A percentile compares a stretch with the other conserved stretches of the same genome.
Conservation (phyloP, 2,329 filamentous ascomycete species). For the Basipetospora chlamydospora region DNA sequence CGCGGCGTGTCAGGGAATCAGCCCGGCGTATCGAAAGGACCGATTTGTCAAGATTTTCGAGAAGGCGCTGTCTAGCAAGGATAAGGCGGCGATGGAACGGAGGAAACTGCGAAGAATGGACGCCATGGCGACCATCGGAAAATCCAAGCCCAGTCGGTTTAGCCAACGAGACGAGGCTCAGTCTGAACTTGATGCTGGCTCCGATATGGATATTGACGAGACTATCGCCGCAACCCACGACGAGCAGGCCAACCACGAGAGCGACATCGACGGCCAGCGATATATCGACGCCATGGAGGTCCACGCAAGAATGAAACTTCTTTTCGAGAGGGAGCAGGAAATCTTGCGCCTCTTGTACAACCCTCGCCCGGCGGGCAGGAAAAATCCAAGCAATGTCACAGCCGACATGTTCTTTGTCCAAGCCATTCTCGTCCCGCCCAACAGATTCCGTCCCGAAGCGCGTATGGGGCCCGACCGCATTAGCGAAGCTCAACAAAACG, state of each 20-base stretch:
- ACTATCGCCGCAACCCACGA: constrained; percentile 14
- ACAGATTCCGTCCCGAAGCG: constrained; percentile 78
- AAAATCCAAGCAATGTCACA: constrained; percentile 40
- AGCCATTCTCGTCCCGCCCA: constrained; percentile 77
- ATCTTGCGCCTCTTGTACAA: constrained; percentile 76
- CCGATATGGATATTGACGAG: constrained; percentile 27
- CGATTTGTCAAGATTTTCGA: constrained; percentile 88
- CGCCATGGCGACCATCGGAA: constrained; percentile 37
- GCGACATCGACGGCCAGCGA: constrained; percentile 37
- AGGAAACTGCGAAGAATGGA: constrained; percentile 49
- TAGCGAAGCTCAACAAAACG: constrained; percentile 78
- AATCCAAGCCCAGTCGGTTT: constrained; percentile 15
- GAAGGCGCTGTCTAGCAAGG: constrained; percentile 59
- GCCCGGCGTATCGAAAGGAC: constrained; percentile 77
- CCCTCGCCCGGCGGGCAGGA: constrained; percentile 49
- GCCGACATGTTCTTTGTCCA: constrained; percentile 93
- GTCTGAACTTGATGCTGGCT: constrained; percentile 28
- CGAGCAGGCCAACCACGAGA: constrained; percentile 19
- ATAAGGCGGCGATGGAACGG: constrained; percentile 63
- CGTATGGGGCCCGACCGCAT: constrained; percentile 68
- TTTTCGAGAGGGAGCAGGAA: constrained; percentile 81
- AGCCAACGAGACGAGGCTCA: constrained; percentile 3
- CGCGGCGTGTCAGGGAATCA: constrained; percentile 51
- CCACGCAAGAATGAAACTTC: constrained; percentile 56
- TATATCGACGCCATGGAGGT: constrained; percentile 79